These are phyloP conservation scores for Pseudocercospora pini-densiflorae DNA, from an alignment of 2,329 filamentous ascomycete genomes.

Conservation along the genomic window DNA sequence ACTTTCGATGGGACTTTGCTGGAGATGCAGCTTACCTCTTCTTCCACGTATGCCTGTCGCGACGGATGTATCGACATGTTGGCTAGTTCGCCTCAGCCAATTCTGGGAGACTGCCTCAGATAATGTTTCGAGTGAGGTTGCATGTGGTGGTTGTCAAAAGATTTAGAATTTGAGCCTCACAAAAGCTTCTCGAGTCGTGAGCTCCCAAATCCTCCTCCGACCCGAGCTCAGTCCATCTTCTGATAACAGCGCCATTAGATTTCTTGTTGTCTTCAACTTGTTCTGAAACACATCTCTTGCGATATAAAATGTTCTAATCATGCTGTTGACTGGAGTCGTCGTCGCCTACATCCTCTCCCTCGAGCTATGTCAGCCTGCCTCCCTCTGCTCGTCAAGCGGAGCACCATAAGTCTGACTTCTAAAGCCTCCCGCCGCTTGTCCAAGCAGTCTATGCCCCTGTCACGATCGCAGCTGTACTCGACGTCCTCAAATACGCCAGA, in stretches of 20 bases:
- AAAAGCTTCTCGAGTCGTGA: not conserved
- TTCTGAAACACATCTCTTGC: not conserved
- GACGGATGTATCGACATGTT: conserved; percentile 67
- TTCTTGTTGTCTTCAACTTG: not conserved
- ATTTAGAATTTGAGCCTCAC: conserved; percentile 8
- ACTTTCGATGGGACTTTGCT: conserved; percentile 9
- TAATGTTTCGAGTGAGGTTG: not conserved
- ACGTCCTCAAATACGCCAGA: conserved; percentile 10
- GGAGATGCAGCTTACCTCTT: conserved; percentile 63
- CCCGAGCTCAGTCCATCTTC: not conserved
- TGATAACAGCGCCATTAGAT: not conserved
- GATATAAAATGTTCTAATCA: conserved; percentile 12
- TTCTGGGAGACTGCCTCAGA: not conserved
- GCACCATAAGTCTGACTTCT: conserved; percentile 26
- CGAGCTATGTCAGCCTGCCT: conserved; percentile 34
- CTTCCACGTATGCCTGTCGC: conserved; percentile 92
- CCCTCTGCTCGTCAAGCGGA: conserved; percentile 26
- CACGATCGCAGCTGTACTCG: conserved; percentile 12
- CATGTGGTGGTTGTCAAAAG: conserved; percentile 2
- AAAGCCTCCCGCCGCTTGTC: conserved; percentile 21
- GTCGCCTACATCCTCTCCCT: conserved; percentile 25
- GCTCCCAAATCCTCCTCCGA: not conserved
- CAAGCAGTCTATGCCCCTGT: conserved; percentile 13
- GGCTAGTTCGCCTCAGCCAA: not conserved
- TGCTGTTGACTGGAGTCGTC: conserved; percentile 29